Base-by-base conservation (phyloP, 2,329 filamentous ascomycete species). In the Hypomyces rosellus region DNA sequence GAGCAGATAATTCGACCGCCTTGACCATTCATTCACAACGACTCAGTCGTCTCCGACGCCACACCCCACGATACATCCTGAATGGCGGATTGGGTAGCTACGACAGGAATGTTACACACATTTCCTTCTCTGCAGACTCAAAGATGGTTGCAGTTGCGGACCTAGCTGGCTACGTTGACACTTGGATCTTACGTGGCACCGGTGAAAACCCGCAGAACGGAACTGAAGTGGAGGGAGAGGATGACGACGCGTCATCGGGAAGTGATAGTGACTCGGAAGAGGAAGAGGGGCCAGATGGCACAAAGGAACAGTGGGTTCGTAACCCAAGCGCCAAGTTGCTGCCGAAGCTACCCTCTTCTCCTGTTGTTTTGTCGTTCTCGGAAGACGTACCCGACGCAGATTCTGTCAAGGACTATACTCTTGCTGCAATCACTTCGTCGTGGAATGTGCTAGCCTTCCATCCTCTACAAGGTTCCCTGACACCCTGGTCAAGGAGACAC, bases 401-500 rank as follows among this genome's bases (percentile, higher is more conserved):
- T 16, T 54, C 55, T 25, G 55, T 58, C 42, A 66, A 69, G 41
- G 76, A 81, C 59, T 80, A 81, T 60, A 71, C 70, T 18, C 69
- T 78, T 66, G 76, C 78, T 36, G 72, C 70, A 14, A 68, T 71
- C 68, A 86, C 73, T 54, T 80, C 69, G 49, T 80, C 64, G 66
- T 83, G 63, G 63, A 74, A 90, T 52, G 71, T 97, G 39, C 80
- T 88, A 55, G 81, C 93, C 48, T 88, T 97, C 66, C 82, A 95
- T 59, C 80, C 89, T 36, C 74, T 85, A n/a, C 76, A 80, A 44
- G 91, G 91, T 41, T 81, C 80, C 15, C 73, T 97, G 11, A 89
- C 86, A 4, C 79, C 88, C 34, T 99, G 93, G 93, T 89, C 89
- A 8, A 80, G 88, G 56, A 80, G 87, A 36, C 96, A 97, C 65